Evolutionary conservation across 2,329 filamentous ascomycete genomes (phyloP).

Genomic region (Delphinella strobiligena): DNA sequence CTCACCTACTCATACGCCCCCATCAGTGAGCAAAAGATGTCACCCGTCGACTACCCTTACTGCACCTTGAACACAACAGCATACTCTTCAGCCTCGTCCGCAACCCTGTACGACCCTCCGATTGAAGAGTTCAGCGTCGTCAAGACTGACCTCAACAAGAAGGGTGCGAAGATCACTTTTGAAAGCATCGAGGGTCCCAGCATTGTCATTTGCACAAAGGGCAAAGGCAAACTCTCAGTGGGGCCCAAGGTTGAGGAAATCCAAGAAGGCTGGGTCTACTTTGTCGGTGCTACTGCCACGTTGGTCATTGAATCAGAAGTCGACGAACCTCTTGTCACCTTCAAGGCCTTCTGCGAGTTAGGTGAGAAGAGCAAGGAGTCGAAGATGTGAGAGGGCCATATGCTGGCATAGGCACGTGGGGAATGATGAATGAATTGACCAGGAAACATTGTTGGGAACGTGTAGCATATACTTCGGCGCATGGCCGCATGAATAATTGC

Average conservation of each 20-base stretch:
- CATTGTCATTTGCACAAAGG: constrained; percentile 81
- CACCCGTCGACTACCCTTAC: constrained; percentile 74
- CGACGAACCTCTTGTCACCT: constrained; percentile 68
- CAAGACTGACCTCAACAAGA: constrained; percentile 57
- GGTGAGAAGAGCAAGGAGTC: constrained; percentile 25
- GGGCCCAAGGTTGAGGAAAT: constrained; percentile 66
- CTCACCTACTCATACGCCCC: constrained; percentile 92
- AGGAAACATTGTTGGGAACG: too few relatives aligned
- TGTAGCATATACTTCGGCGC: too few relatives aligned
- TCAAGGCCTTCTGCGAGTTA: constrained; percentile 89
- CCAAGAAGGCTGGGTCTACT: constrained; percentile 39
- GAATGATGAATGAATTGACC: too few relatives aligned
- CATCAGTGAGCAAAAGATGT: constrained; percentile 90
- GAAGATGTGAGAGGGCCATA: too few relatives aligned
- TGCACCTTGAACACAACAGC: constrained; percentile 67
- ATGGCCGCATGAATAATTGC: too few relatives aligned
- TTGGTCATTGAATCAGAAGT: constrained; percentile 58
- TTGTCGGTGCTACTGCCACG: constrained; percentile 77
- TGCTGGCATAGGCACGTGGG: too few relatives aligned
- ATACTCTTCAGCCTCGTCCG: constrained; percentile 64
- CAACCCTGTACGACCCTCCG: constrained; percentile 78
- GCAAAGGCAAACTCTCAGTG: constrained; percentile 72
- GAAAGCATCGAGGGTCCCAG: constrained; percentile 79
- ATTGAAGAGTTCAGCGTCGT: constrained; percentile 95
- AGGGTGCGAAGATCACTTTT: constrained; percentile 74